phyloP scores from a whole-genome alignment of 768 basidiomycete genomes.

The Austroboletus eburneus region DNA sequence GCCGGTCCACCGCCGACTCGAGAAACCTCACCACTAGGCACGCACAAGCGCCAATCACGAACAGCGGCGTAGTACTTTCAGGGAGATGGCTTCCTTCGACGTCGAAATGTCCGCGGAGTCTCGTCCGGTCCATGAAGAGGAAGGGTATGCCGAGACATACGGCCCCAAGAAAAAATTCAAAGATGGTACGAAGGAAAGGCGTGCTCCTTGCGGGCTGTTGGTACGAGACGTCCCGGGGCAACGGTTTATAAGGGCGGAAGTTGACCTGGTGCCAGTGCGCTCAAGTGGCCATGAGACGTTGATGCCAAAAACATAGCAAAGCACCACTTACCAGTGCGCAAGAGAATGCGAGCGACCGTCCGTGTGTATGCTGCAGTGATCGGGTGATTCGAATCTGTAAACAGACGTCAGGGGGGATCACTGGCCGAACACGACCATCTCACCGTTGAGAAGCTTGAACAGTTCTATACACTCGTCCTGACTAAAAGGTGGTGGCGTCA shows the following conservation, averaged over 20 bases:
- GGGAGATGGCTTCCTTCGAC: conserved; percentile 51
- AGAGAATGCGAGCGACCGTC: conserved; percentile 61
- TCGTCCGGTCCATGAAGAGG: conserved; percentile 57
- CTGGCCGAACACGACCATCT: not conserved
- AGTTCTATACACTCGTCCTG: conserved; percentile 78
- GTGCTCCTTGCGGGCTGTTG: conserved; percentile 25
- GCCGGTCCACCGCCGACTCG: not conserved
- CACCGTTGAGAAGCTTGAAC: conserved; percentile 48
- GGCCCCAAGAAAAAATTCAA: conserved; percentile 57
- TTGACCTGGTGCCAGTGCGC: conserved; percentile 68
- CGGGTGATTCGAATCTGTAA: conserved; percentile 18
- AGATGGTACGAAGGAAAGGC: conserved; percentile 44
- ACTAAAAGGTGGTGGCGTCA: conserved; percentile 61
- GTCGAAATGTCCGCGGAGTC: conserved; percentile 46
- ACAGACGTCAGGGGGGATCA: not conserved
- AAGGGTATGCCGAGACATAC: conserved; percentile 79
- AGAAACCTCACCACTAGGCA: conserved; percentile 53
- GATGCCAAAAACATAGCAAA: not conserved
- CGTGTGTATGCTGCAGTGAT: conserved; percentile 49
- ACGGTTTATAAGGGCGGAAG: conserved; percentile 65
- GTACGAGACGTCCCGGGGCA: conserved; percentile 50
- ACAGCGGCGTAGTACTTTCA: conserved; percentile 49
- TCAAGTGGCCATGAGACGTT: conserved; percentile 7
- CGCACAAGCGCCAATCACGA: conserved; percentile 62
- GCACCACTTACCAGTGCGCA: conserved; percentile 56